Conservation (phyloP, 805 yeast genomes). For the Suhomyces canberraensis region DNA sequence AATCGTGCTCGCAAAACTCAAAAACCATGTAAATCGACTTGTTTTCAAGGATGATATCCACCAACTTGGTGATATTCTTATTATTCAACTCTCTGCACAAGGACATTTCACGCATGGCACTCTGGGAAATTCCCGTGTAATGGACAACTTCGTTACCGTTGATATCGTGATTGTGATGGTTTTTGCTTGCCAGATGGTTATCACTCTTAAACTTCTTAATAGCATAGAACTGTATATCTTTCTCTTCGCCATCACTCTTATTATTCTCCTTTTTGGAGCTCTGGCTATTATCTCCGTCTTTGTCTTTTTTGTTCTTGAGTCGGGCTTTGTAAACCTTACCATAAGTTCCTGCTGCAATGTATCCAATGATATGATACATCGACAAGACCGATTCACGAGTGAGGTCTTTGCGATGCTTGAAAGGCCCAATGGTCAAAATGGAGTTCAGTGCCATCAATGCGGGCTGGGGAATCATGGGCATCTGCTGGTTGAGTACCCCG, state of each 20-base stretch:
- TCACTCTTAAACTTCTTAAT: conserved; percentile 96
- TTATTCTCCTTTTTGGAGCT: conserved; percentile 2
- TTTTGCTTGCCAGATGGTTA: conserved; percentile 33
- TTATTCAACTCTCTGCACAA: conserved; percentile 84
- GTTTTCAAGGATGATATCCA: conserved; percentile 81
- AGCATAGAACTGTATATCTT: conserved; percentile 52
- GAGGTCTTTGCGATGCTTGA: conserved; percentile 54
- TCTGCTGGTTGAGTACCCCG: conserved; percentile 4
- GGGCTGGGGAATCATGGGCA: conserved; percentile 15
- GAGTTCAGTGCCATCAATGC: conserved; percentile 40
- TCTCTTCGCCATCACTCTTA: conserved; percentile 1
- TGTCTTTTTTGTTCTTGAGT: conserved; percentile 30
- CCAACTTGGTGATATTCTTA: conserved; percentile 72
- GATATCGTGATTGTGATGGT: conserved; percentile 34
- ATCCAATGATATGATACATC: conserved; percentile 85
- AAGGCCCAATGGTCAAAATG: conserved; percentile 41
- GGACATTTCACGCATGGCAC: conserved; percentile 95
- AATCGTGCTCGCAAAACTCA: conserved; percentile 94
- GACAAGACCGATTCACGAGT: conserved; percentile 72
- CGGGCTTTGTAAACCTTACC: conserved; percentile 93
- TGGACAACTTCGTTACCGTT: conserved; percentile 84
- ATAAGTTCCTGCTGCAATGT: conserved; percentile 97
- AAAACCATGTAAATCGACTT: conserved; percentile 92
- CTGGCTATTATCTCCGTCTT: conserved; percentile 5
- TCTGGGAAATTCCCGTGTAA: conserved; percentile 93